Conservation (phyloP, 345 rosid species). For the Syzygium jambos region DNA sequence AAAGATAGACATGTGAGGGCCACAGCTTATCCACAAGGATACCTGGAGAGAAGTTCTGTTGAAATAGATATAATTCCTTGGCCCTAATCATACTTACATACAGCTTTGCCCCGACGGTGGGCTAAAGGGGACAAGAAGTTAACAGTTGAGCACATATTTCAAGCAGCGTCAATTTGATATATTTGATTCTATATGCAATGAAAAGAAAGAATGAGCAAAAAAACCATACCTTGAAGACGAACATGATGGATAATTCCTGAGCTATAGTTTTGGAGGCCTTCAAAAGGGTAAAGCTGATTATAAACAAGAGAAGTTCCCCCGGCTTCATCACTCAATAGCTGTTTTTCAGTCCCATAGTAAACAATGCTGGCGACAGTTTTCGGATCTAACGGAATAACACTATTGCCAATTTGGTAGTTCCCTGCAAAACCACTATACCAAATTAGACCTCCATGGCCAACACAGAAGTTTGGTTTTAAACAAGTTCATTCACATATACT, state of each 20-base stretch:
- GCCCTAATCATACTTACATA: background rate
- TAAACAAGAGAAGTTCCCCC: slow-evolving; percentile 57
- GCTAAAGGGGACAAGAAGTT: background rate
- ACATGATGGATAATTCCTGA: slow-evolving; percentile 93
- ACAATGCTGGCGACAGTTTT: slow-evolving; percentile 48
- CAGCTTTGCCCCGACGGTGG: background rate
- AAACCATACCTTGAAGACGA: slow-evolving; percentile 39
- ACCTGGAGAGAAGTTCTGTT: background rate
- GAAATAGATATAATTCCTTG: background rate
- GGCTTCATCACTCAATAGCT: slow-evolving; percentile 19
- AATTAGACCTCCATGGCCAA: background rate
- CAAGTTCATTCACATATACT: background rate
- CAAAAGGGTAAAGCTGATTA: slow-evolving; percentile 46
- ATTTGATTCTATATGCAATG: background rate
- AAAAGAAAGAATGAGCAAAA: background rate
- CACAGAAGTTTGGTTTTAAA: background rate
- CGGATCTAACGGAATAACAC: slow-evolving; percentile 39
- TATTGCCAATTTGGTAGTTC: slow-evolving; percentile 44
- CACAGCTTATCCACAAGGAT: background rate
- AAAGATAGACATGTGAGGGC: background rate
- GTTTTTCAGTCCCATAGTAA: slow-evolving; percentile 29
- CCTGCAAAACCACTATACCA: slow-evolving; percentile 23
- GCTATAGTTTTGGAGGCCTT: slow-evolving; percentile 56
- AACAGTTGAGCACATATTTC: background rate
- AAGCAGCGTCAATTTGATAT: background rate